Percentiles rank a stretch among this genome's conserved stretches.
Conservation (phyloP, 805 yeast genomes). For the Sugiyamaella americana region DNA sequence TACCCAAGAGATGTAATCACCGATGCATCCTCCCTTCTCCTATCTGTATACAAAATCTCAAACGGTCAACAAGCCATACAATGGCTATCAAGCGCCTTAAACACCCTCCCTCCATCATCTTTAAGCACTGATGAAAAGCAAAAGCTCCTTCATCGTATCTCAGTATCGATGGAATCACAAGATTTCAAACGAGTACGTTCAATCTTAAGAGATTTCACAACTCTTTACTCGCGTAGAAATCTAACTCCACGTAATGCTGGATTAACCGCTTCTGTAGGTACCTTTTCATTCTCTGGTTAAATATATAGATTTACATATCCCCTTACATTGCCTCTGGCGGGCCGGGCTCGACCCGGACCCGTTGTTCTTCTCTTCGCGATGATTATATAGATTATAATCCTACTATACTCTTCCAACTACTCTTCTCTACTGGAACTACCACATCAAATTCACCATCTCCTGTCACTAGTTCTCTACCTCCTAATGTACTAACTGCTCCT, state of each 20-base stretch:
- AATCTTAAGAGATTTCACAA: conserved; percentile 68
- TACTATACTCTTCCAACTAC: neutral
- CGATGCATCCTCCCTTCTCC: conserved; percentile 70
- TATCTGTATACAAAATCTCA: conserved; percentile 50
- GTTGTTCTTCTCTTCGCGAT: too few species aligned
- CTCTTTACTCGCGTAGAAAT: conserved; percentile 77
- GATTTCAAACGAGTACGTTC: conserved; percentile 70
- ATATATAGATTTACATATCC: conserved; percentile 2
- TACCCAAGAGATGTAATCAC: conserved; percentile 64
- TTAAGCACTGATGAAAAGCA: conserved; percentile 63
- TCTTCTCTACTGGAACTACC: neutral
- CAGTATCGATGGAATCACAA: conserved; percentile 40
- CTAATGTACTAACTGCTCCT: conserved; percentile 48
- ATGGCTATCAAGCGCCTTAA: conserved; percentile 58
- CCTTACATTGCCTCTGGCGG: too few species aligned
- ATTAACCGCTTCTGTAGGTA: neutral
- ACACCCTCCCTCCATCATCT: conserved; percentile 52
- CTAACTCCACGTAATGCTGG: conserved; percentile 39
- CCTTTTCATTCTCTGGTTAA: conserved; percentile 9
- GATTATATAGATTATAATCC: neutral
- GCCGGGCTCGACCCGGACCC: too few species aligned
- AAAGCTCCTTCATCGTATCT: conserved; percentile 42
- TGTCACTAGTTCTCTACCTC: conserved; percentile 48
- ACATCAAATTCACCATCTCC: conserved; percentile 15
- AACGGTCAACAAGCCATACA: conserved; percentile 39